These are phyloP conservation scores for Ceratobasidium sp. DNA, from an alignment of 1,284 basidiomycete species.

Conservation along the genomic window DNA sequence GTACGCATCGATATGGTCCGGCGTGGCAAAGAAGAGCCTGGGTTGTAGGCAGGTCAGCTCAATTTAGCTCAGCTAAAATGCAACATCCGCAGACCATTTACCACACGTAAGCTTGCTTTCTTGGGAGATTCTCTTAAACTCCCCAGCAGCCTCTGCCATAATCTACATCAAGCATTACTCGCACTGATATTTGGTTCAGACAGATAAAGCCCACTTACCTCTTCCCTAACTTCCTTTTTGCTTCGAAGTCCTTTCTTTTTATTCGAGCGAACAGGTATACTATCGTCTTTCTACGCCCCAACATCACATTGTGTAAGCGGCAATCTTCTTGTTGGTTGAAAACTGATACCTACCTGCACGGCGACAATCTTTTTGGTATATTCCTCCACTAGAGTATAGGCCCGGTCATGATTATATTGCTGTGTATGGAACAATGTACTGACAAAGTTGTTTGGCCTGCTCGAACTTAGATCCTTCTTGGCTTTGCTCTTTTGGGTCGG, in stretches of 20 bases:
- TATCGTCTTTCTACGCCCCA: constrained; percentile 63
- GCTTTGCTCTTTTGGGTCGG: constrained; percentile 44
- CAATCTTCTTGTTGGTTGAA: background rate
- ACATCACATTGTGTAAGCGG: background rate
- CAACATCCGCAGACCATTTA: constrained; percentile 65
- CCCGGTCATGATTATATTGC: background rate
- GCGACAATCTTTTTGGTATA: constrained; percentile 65
- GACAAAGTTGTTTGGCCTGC: constrained; percentile 63
- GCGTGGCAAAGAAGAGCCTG: constrained; percentile 71
- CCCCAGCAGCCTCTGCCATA: constrained; percentile 66
- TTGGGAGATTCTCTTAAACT: constrained; percentile 66
- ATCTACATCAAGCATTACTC: constrained; percentile 55
- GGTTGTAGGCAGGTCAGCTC: background rate
- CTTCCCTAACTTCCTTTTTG: constrained; percentile 77
- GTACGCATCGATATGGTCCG: constrained; percentile 66
- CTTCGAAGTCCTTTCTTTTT: constrained; percentile 76
- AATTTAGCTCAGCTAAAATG: background rate
- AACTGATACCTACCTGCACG: constrained; percentile 62
- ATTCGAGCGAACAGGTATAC: constrained; percentile 70
- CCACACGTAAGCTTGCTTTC: constrained; percentile 65
- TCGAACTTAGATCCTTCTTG: constrained; percentile 53
- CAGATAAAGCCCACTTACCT: constrained; percentile 56
- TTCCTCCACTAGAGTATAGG: constrained; percentile 61
- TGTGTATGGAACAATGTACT: constrained; percentile 47
- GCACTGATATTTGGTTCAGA: background rate